These are phyloP conservation scores for Aciculosporium take DNA, from an alignment of 2,329 filamentous ascomycete genomes.

Conservation along the genomic window DNA sequence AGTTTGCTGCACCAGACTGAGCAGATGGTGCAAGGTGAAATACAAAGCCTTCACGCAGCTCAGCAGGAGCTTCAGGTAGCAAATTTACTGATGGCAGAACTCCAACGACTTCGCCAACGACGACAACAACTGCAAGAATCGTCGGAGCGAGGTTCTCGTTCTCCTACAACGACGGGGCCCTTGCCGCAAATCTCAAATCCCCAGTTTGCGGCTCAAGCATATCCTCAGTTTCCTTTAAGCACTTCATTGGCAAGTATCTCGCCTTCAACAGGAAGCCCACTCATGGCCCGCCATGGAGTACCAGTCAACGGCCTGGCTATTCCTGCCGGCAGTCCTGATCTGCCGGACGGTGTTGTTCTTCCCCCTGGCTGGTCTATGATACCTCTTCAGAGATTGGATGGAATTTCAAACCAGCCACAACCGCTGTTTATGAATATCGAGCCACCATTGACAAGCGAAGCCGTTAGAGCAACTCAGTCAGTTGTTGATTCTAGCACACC, in stretches of 20 bases:
- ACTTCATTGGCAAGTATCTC: constrained; percentile 14
- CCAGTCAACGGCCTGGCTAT: constrained; percentile 34
- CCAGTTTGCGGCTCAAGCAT: constrained; percentile 9
- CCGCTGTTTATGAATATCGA: constrained; percentile 6
- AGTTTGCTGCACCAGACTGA: constrained; percentile 52
- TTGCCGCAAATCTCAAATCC: constrained; percentile 7
- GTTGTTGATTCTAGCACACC: background rate
- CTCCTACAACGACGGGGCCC: constrained; percentile 6
- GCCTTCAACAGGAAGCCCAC: constrained; percentile 25
- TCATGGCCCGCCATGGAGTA: constrained; percentile 34
- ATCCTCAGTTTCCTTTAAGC: constrained; percentile 10
- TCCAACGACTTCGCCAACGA: constrained; percentile 46
- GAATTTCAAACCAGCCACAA: constrained; percentile 12
- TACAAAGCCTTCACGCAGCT: constrained; percentile 45
- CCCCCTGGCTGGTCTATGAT: constrained; percentile 52
- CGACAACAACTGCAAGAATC: constrained; percentile 25
- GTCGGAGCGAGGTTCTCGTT: constrained; percentile 10
- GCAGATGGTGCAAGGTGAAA: constrained; percentile 53
- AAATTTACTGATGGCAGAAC: constrained; percentile 51
- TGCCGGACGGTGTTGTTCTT: constrained; percentile 49
- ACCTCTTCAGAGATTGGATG: constrained; percentile 42
- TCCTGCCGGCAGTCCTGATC: constrained; percentile 43
- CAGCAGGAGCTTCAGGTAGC: constrained; percentile 56
- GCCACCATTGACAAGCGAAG: constrained; percentile 9
- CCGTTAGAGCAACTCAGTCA: constrained; percentile 5